Conservation (phyloP, 2,329 filamentous ascomycete species). For the Proliferodiscus dingleyae region DNA sequence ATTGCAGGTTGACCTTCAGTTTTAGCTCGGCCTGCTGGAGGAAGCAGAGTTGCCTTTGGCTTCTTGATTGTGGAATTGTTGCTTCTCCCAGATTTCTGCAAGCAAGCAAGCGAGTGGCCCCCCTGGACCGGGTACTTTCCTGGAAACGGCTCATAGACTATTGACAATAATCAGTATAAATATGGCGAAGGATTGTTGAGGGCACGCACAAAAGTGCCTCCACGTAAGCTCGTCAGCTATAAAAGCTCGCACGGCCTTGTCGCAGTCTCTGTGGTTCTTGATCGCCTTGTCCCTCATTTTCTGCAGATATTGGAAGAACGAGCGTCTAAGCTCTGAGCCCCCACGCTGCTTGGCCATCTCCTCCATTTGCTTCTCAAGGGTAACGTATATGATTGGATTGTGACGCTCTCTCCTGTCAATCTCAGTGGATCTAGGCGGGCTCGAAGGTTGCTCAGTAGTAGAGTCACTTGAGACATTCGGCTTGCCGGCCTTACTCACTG, state of each 20-base stretch:
- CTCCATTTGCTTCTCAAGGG: slow-evolving; percentile 18
- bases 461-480: no score
- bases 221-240: slow-evolving; percentile 13
- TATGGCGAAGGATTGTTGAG: neutral
- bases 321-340: slow-evolving; percentile 3
- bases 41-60: no score
- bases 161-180: neutral
- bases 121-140: neutral
- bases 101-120: neutral
- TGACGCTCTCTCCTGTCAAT: neutral
- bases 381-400: neutral
- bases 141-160: slow-evolving; percentile 5
- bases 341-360: slow-evolving; percentile 7
- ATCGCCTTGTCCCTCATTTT: slow-evolving; percentile 12
- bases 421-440: no score
- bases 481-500: no score
- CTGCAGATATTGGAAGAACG: slow-evolving; percentile 21
- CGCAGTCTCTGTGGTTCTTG: slow-evolving; percentile 3
- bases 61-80: no score
- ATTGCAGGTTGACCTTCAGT: no score
- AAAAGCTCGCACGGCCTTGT: slow-evolving; percentile 5
- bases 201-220: slow-evolving; percentile 11
- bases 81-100: neutral
- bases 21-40: no score
- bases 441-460: no score